These are phyloP conservation scores for Ceraceosorus bombacis DNA, from an alignment of 1,284 basidiomycete genomes.

Conservation along the genomic window DNA sequence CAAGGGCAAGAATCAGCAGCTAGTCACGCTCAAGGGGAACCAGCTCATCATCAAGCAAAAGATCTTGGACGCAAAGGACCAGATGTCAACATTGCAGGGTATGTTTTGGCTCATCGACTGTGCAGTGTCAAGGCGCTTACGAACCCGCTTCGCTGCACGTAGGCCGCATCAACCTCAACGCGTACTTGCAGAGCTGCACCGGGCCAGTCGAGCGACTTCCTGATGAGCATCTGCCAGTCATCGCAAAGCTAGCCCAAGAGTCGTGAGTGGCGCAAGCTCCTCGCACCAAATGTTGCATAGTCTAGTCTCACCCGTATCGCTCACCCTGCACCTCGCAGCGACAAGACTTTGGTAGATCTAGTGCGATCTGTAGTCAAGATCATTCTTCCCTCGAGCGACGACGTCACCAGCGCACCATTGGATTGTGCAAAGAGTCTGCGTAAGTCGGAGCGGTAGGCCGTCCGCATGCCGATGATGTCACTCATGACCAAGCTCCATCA, in stretches of 20 bases:
- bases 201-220: constrained; percentile 56
- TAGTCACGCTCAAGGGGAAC: constrained; percentile 54
- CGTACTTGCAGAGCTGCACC: constrained; percentile 17
- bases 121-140: neutral
- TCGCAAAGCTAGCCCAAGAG: constrained; percentile 66
- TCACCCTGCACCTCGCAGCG: constrained; percentile 12
- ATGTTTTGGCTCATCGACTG: constrained; percentile 23
- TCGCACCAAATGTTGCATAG: neutral
- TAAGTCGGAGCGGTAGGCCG: neutral
- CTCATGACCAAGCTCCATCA: neutral
- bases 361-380: constrained; percentile 25
- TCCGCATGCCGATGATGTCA: neutral
- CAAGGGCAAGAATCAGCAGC: neutral
- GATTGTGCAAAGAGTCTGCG: neutral
- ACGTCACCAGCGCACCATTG: neutral
- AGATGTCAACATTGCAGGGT: constrained; percentile 75
- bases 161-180: constrained; percentile 33
- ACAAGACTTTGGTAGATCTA: constrained; percentile 31
- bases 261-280: constrained; percentile 5
- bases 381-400: constrained; percentile 31
- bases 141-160: neutral
- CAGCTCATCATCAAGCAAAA: constrained; percentile 74
- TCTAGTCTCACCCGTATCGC: constrained; percentile 55
- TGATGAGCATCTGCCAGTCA: constrained; percentile 61
- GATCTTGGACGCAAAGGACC: constrained; percentile 63